These are phyloP conservation scores for Madurella fahalii DNA, from an alignment of 2,329 filamentous ascomycete species.

Conservation along the genomic window DNA sequence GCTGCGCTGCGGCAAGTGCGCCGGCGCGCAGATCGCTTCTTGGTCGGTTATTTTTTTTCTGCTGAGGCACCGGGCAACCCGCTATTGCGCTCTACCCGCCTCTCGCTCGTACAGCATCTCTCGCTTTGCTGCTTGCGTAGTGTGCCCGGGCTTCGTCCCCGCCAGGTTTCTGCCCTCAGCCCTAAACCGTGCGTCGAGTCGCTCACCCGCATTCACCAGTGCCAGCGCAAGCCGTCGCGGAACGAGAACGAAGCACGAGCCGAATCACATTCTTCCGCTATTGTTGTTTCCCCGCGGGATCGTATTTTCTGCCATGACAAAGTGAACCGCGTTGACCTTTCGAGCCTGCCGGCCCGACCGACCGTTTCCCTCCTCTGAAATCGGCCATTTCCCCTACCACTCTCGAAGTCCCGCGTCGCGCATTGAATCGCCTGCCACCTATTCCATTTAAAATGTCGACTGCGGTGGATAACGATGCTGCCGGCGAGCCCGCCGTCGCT, in stretches of 20 bases:
- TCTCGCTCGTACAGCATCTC: not conserved
- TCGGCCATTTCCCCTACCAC: not conserved
- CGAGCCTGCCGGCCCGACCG: constrained; percentile 13
- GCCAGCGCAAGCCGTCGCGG: not conserved
- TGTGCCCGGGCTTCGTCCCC: too few species aligned
- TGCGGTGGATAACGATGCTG: constrained; percentile 19
- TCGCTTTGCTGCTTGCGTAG: not conserved
- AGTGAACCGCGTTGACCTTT: constrained; percentile 7
- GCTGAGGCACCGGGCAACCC: not conserved
- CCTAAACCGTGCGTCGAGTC: not conserved
- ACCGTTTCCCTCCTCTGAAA: not conserved
- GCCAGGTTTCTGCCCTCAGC: too few species aligned
- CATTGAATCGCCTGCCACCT: not conserved
- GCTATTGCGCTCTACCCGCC: not conserved
- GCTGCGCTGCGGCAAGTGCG: not conserved
- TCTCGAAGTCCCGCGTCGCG: not conserved
- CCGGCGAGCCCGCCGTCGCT: constrained; percentile 11
- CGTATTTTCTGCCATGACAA: constrained; percentile 13
- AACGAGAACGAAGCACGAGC: not conserved
- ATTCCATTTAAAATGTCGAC: constrained; percentile 26
- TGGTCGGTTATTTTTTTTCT: too few species aligned
- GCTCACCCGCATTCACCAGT: not conserved
- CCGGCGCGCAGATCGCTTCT: not conserved
- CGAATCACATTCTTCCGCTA: not conserved
- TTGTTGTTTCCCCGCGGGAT: not conserved